phyloP scores from a whole-genome alignment of 2,329 filamentous ascomycete genomes.

The Botryotinia calthae region DNA sequence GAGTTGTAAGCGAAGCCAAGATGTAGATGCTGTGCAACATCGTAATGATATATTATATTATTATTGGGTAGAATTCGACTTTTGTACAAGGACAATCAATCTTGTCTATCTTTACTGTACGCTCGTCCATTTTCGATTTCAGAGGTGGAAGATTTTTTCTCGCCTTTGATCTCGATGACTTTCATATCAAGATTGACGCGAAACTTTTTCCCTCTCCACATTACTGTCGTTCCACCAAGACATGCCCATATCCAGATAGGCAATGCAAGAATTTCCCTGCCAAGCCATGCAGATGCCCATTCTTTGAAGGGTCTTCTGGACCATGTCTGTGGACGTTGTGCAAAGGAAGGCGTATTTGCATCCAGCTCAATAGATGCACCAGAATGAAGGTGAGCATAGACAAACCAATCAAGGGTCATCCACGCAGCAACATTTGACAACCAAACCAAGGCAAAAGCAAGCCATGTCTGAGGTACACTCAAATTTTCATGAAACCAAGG shows the following conservation, averaged over 20 bases:
- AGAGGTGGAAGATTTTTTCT: slow-evolving; percentile 17
- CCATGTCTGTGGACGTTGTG: slow-evolving; percentile 57
- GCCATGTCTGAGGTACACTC: slow-evolving; percentile 64
- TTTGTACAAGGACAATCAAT: slow-evolving; percentile 24
- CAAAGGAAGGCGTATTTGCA: slow-evolving; percentile 71
- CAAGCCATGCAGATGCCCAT: slow-evolving; percentile 83
- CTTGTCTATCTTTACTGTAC: slow-evolving; percentile 34
- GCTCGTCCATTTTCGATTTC: slow-evolving; percentile 25
- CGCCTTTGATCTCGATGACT: slow-evolving; percentile 54
- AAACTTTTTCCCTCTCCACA: slow-evolving; percentile 83
- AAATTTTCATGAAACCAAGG: slow-evolving; percentile 57
- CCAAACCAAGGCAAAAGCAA: slow-evolving; percentile 65
- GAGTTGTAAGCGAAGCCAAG: not conserved
- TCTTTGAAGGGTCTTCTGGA: slow-evolving; percentile 57
- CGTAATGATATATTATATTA: not conserved
- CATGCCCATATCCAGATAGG: slow-evolving; percentile 92
- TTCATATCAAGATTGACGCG: slow-evolving; percentile 81
- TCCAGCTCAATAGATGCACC: slow-evolving; percentile 69
- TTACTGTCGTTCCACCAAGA: slow-evolving; percentile 79
- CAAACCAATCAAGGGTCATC: slow-evolving; percentile 71
- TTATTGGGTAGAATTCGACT: not conserved
- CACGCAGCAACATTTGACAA: slow-evolving; percentile 62
- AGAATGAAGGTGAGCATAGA: slow-evolving; percentile 73
- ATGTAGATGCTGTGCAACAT: not conserved
- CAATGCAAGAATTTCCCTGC: slow-evolving; percentile 75